A percentile compares a stretch with the other conserved stretches of the same genome.
These are phyloP conservation scores for Russula virescens DNA, from an alignment of 768 basidiomycete genomes.

Conservation along the genomic window DNA sequence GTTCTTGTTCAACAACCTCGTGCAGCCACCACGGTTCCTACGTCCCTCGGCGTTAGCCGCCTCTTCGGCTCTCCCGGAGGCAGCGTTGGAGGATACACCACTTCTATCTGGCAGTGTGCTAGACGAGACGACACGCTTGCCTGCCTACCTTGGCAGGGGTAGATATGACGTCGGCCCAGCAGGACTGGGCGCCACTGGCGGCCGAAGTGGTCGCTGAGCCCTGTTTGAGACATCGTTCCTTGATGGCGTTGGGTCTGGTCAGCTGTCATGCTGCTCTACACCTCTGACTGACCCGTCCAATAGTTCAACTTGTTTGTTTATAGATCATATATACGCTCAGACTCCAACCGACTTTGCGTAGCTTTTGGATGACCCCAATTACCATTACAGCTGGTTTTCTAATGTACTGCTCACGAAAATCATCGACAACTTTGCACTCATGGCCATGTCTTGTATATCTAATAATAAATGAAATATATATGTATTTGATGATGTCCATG, in stretches of 20 bases:
- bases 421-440: not conserved
- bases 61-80: conserved; percentile 10
- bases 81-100: conserved; percentile 33
- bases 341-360: not conserved
- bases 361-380: not conserved
- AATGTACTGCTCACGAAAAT: not conserved
- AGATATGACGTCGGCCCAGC: conserved; percentile 44
- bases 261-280: not conserved
- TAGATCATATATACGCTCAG: not conserved
- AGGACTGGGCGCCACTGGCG: conserved; percentile 19
- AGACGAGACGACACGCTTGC: conserved; percentile 77
- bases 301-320: not conserved
- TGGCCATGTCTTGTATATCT: not conserved
- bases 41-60: conserved; percentile 35
- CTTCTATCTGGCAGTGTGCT: conserved; percentile 56
- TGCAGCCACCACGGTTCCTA: conserved; percentile 61
- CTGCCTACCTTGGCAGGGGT: too few species aligned
- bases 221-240: not conserved
- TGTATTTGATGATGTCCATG: not conserved
- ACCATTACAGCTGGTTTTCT: not conserved
- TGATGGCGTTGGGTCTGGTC: not conserved
- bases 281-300: not conserved
- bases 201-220: conserved; percentile 3
- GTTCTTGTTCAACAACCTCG: conserved; percentile 89
- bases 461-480: conserved; percentile 16